Base-by-base conservation (phyloP, 805 yeast genomes). In the Cyberlindnera saturnus region DNA sequence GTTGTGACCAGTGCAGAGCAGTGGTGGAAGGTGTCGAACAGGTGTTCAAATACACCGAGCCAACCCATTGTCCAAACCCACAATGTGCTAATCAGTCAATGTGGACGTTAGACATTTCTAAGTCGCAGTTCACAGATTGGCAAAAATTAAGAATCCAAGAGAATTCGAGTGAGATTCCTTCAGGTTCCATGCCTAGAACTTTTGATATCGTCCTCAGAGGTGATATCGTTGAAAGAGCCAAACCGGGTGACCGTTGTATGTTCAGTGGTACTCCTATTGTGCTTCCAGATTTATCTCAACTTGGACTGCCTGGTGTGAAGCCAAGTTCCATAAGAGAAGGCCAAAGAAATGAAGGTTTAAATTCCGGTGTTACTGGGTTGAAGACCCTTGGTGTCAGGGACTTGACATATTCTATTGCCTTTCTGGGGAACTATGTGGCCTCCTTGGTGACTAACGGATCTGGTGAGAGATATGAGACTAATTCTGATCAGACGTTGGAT, bases 181-280 rank as follows among this genome's bases (percentile, higher is more conserved):
- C 96, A 0, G 99, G 99, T 26, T 89, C 97, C 4, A 91, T 91
- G 99, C 99, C 99, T 20, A 79, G 99, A 62, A 91, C 96, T 1
- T 65, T 91, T 56, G 99, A 91, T 62, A 91, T 91, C 19, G 85
- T 91, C 40, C 66, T 91, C 45, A 74, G 99, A 55, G 98, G 98
- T 40, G 97, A 91, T 53, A 74, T 88, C 42, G 98, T 93, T 8
- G 99, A 91, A 60, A 74, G 89, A 51, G 97, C 97, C 3, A 93
- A 91, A 64, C 97, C 99, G 1, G 99, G 99, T 52, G 98, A 91
- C 64, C 85, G 87, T 61, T 86, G 96, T 66, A 79, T 80, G 52
- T 89, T 93, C 62, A 87, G 96, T 0, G 99, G 99, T 37, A 83
- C 96, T 1, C 93, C 89, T 60, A 88, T 93, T 46, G 98, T 90